phyloP scores from a whole-genome alignment of 352 stramenopile genomes.

The Phytophthora chlamydospora region DNA sequence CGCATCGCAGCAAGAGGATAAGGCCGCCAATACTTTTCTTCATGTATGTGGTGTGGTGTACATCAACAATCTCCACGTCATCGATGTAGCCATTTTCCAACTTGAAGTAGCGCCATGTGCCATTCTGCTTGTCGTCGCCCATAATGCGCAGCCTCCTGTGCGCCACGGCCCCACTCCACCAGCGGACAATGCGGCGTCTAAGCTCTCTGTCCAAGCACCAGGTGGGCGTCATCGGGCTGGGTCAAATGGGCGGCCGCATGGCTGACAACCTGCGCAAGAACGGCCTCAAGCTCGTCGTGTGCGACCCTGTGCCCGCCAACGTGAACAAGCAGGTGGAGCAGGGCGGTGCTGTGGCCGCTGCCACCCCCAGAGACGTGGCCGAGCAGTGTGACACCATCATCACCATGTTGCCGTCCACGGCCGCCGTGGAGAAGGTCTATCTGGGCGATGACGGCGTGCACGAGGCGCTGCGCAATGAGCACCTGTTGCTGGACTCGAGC shows the following conservation, averaged over 20 bases:
- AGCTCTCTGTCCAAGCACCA: slow-evolving; percentile 32
- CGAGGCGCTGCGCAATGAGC: slow-evolving; percentile 64
- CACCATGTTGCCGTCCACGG: slow-evolving; percentile 95
- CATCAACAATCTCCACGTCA: no score
- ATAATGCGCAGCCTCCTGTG: neutral
- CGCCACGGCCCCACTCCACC: slow-evolving; percentile 11
- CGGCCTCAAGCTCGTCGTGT: slow-evolving; percentile 80
- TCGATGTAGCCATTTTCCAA: slow-evolving; percentile 12
- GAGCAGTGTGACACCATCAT: slow-evolving; percentile 85
- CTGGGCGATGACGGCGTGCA: slow-evolving; percentile 74
- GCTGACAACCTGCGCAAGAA: slow-evolving; percentile 90
- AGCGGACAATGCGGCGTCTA: slow-evolving; percentile 46
- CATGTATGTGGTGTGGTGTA: no score
- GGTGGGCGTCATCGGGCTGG: slow-evolving; percentile 93
- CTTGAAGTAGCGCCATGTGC: slow-evolving; percentile 41
- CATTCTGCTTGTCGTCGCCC: slow-evolving; percentile 12
- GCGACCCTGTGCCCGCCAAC: slow-evolving; percentile 68
- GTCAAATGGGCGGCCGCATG: slow-evolving; percentile 96
- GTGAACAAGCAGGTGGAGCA: slow-evolving; percentile 57
- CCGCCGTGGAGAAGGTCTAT: slow-evolving; percentile 87
- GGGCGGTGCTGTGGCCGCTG: slow-evolving; percentile 53
- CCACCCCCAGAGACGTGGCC: slow-evolving; percentile 73
- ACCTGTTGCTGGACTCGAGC: slow-evolving; percentile 95
- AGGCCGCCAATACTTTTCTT: no score
- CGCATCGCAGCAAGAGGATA: no score